Evolutionary conservation across 768 basidiomycete species (phyloP), one percentile per base, ranked within the genome.

Genomic region (Trametes sanguinea): DNA sequence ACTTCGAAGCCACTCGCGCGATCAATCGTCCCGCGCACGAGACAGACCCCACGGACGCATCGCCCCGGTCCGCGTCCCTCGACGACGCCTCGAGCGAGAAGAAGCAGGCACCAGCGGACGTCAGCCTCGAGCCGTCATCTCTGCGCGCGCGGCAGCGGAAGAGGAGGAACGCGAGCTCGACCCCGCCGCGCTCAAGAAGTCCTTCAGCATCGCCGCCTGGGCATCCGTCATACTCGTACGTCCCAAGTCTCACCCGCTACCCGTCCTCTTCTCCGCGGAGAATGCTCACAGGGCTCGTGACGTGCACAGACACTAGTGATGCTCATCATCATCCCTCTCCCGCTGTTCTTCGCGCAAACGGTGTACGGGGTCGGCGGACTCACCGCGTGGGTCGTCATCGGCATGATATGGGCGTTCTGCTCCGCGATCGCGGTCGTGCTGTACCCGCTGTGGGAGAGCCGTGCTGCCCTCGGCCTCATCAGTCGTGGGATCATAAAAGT

Each of bases 391-490:
- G 88, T 96, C 7, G 75, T 83, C 45, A 77, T 95, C 58, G 89
- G 90, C 2, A 87, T 97, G 61, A 76, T 88, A 39, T 97, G 94
- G 94, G 79, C 88, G 22, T 95, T 95, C 75, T 77, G 81, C 53
- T 94, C 92, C 1, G 78, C 86, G 3, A 80, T 88, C 62, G 77
- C 84, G 6, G 91, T 94, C 45, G 92, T 95, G 17, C 27, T 96
- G 13, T 94, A 93, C 68, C 95, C 95, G 17, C 76, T 96, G 4
- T 96, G 81, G 76, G 95, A 98, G 78, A 92, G 90, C 55, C 78
- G 92, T 44, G 76, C 64, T 4, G 92, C 90, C 0, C 69, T 98
- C 48, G 39, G 13, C 6, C 75, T 83, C 71, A 90, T 95, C 51
- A 37, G 63, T 29, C 73, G 71, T 51, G 91, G 92, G 6, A 75